phyloP scores from a whole-genome alignment of 345 rosid genomes.

The Gossypium mustelinum region DNA sequence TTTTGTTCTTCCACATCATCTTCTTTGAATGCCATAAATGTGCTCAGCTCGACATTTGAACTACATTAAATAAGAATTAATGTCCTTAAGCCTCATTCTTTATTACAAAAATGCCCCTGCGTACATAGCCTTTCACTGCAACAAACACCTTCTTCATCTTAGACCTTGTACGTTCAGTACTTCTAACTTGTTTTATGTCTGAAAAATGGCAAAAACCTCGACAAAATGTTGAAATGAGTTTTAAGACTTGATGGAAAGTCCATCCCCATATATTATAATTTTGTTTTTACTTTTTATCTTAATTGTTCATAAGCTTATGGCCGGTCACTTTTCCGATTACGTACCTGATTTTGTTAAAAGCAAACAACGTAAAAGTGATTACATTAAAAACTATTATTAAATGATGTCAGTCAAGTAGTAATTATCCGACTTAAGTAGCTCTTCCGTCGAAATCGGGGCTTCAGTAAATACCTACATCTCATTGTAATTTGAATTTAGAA shows the following conservation, averaged over 20 bases:
- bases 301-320: neutral
- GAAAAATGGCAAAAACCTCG: neutral
- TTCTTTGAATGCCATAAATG: neutral
- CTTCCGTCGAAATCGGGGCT: too few relatives aligned
- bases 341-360: neutral
- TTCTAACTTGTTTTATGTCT: neutral
- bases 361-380: too few relatives aligned
- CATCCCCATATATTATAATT: neutral
- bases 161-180: neutral
- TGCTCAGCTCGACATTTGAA: neutral
- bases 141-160: neutral
- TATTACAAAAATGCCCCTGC: neutral
- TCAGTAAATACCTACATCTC: too few relatives aligned
- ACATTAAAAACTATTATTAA: too few relatives aligned
- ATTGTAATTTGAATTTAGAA: too few relatives aligned
- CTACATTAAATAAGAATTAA: slow-evolving; percentile 3
- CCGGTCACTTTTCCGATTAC: neutral
- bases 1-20: neutral
- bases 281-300: neutral
- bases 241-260: neutral
- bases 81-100: neutral
- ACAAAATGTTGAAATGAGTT: neutral
- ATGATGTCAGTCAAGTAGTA: too few relatives aligned
- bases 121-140: neutral
- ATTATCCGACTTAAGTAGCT: too few relatives aligned